Evolutionary conservation across 805 yeast species (phyloP).

Genomic region (Starmerella bombicola): DNA sequence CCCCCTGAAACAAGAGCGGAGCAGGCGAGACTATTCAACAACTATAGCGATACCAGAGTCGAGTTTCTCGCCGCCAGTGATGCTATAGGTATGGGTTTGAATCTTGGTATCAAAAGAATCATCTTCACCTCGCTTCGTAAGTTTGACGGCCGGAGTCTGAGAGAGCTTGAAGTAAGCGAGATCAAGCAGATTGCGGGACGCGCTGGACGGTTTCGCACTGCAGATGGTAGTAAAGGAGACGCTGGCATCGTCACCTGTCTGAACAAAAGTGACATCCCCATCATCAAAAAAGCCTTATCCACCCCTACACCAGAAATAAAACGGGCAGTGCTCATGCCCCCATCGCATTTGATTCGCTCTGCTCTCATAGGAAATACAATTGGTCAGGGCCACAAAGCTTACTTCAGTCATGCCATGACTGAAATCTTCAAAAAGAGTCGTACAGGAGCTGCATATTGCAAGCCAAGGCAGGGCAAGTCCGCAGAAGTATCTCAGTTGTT

Average conservation of each 20-base stretch:
- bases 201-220: constrained; percentile 67
- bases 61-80: constrained; percentile 89
- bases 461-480: constrained; percentile 5
- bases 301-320: constrained; percentile 28
- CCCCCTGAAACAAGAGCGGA: constrained; percentile 89
- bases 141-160: constrained; percentile 48
- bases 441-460: constrained; percentile 6
- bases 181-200: constrained; percentile 91
- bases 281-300: constrained; percentile 13
- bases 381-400: not conserved
- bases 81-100: constrained; percentile 96
- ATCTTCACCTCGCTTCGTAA: constrained; percentile 59
- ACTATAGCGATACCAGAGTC: constrained; percentile 42
- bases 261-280: not conserved
- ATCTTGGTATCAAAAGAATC: constrained; percentile 68
- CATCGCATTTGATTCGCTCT: constrained; percentile 57
- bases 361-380: constrained; percentile 44
- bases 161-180: constrained; percentile 45
- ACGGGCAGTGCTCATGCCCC: constrained; percentile 71
- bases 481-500: constrained; percentile 35
- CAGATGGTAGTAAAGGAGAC: constrained; percentile 37
- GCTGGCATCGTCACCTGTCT: constrained; percentile 18
- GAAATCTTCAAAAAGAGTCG: not conserved
- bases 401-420: constrained; percentile 10
- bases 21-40: constrained; percentile 70